Evolutionary conservation across 768 basidiomycete genomes (phyloP).

Genomic region (Rhizopogon vesiculosus): DNA sequence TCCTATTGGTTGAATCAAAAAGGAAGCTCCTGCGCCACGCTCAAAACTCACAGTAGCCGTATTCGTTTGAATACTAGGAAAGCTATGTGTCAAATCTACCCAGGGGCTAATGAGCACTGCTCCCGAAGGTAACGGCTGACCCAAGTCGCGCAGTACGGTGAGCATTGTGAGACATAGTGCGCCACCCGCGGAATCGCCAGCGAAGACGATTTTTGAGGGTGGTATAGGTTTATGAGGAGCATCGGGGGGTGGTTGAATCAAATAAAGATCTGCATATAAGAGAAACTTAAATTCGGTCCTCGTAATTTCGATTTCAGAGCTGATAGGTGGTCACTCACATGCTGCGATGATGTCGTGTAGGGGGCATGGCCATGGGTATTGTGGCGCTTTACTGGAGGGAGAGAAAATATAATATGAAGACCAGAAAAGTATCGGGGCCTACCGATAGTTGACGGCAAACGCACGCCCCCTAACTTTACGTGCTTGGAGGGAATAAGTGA

Average conservation of each 20-base stretch:
- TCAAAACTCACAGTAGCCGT: constrained; percentile 44
- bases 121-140: constrained; percentile 67
- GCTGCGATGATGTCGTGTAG: constrained; percentile 75
- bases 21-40: neutral
- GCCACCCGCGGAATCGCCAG: constrained; percentile 78
- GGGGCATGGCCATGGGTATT: constrained; percentile 80
- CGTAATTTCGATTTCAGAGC: neutral
- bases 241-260: constrained; percentile 61
- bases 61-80: constrained; percentile 71
- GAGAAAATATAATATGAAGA: neutral
- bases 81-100: constrained; percentile 83
- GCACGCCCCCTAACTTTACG: constrained; percentile 68
- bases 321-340: constrained; percentile 31
- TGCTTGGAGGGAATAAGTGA: constrained; percentile 34
- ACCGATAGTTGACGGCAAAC: constrained; percentile 57
- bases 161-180: constrained; percentile 58
- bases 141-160: constrained; percentile 64
- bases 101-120: constrained; percentile 79
- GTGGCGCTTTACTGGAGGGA: constrained; percentile 63
- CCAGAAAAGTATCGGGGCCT: neutral
- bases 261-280: constrained; percentile 54
- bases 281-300: neutral
- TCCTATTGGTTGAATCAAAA: constrained; percentile 37
- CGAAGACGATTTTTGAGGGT: constrained; percentile 67
- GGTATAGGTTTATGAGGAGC: constrained; percentile 61